Conservation (phyloP, 768 basidiomycete genomes). For the Dentipellis sp. region DNA sequence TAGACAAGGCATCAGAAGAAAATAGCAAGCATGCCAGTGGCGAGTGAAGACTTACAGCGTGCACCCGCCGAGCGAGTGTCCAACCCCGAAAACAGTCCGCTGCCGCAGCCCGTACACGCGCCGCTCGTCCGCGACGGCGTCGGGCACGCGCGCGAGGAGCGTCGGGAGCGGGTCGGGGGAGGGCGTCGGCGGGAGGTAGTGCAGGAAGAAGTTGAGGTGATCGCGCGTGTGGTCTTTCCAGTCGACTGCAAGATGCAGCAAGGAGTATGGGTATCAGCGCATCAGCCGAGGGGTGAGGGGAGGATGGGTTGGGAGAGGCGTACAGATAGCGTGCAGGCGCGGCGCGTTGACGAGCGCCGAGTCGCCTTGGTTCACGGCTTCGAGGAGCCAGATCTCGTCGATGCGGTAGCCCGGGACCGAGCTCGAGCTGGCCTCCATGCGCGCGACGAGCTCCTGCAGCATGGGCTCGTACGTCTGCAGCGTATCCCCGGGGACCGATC, state of each 20-base stretch:
- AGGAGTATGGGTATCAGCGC: neutral
- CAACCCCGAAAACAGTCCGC: constrained; percentile 58
- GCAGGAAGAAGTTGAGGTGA: constrained; percentile 61
- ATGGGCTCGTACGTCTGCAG: constrained; percentile 73
- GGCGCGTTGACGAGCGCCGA: constrained; percentile 61
- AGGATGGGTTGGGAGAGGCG: constrained; percentile 16
- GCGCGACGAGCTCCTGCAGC: constrained; percentile 41
- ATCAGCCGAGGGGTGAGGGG: neutral
- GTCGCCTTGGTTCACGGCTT: constrained; percentile 81
- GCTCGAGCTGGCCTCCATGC: constrained; percentile 19
- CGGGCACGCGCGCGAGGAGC: constrained; percentile 41
- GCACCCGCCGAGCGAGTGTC: constrained; percentile 83
- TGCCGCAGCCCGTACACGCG: constrained; percentile 35
- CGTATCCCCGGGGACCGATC: neutral
- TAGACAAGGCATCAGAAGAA: constrained; percentile 18
- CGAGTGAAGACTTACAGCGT: constrained; percentile 42
- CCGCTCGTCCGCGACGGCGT: constrained; percentile 32
- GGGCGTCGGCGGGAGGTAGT: constrained; percentile 47
- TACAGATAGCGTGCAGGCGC: constrained; percentile 50
- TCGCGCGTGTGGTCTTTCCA: constrained; percentile 77
- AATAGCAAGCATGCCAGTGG: neutral
- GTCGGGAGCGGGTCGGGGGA: constrained; percentile 33
- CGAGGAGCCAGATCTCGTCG: constrained; percentile 76
- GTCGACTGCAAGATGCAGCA: constrained; percentile 37
- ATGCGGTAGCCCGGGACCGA: too few relatives aligned